Base-by-base conservation (phyloP, 495 filamentous ascomycete species). In the Penicillium antarcticum region DNA sequence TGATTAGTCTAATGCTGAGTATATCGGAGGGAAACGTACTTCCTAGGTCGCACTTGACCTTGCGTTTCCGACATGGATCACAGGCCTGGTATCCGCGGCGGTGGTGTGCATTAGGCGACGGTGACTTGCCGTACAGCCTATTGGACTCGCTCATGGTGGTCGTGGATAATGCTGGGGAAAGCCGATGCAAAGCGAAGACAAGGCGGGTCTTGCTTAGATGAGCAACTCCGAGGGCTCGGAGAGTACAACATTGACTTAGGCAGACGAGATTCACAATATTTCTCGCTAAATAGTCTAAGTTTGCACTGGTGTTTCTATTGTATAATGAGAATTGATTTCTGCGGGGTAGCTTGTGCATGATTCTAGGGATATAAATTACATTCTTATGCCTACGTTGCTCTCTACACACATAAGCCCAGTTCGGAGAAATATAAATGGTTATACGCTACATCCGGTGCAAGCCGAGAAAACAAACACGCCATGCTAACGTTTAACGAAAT, bases 11-110 rank as follows among this genome's bases (percentile, higher is more conserved):
- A 5, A 38, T 26, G 40, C 45, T 11, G 24, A 51, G 17, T 36
- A 14, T 26, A 45, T 13, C 4, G 23, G 42, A 42, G 35, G 26
- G 51, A 37, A 26, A 18, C 72, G 51, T 63, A 70, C 88, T 91
- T 49, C 92, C 92, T 39, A 95, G 77, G 66, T 97, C 92, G 70
- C 92, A 97, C 52, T 91, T 89, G 32, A 96, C 92, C 70, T 96
- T 97, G 59, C 92, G 82, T 43, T 87, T 86, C 17, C 92, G 84
- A 66, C 92, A 96, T 8, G 91, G 91, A 61, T 95, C 94, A 71
- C 91, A 96, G 35, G 87, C 87, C 71, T 91, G 87, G 60, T 91
- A 91, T 45, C 87, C 86, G 49, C 86, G 82, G 56, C 86, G 85
- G 69, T 89, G 86, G 60, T 83, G 82, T 46, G 54, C 58, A 55